A percentile compares a stretch with the other conserved stretches of the same genome.
Evolutionary conservation across 768 basidiomycete species (phyloP).

Genomic region (Tulasnella sp.): DNA sequence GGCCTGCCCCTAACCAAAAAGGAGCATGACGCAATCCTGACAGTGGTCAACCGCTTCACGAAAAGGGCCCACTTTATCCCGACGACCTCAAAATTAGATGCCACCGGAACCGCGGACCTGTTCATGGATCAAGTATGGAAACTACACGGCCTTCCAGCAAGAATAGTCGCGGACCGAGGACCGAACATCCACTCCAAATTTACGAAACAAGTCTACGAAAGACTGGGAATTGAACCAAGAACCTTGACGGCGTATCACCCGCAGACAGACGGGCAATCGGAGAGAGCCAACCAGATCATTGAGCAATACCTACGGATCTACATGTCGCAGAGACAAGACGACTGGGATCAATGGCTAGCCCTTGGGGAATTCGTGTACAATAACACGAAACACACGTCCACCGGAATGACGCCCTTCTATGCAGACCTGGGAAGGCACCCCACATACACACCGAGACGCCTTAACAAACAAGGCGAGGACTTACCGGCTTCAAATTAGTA

Average conservation of each 20-base stretch:
- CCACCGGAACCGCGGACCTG: constrained; percentile 28
- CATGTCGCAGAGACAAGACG: constrained; percentile 30
- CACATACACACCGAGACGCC: not conserved
- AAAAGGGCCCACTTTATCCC: constrained; percentile 35
- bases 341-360: constrained; percentile 32
- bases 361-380: constrained; percentile 35
- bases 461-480: not conserved
- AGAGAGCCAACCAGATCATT: constrained; percentile 26
- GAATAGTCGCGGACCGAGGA: constrained; percentile 7
- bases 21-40: constrained; percentile 24
- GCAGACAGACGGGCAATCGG: constrained; percentile 31
- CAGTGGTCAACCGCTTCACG: constrained; percentile 33
- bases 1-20: constrained; percentile 25
- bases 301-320: constrained; percentile 30
- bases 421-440: constrained; percentile 25
- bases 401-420: constrained; percentile 29
- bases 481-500: not conserved
- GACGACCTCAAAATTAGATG: constrained; percentile 20
- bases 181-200: constrained; percentile 7
- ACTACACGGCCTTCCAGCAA: constrained; percentile 2
- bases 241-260: constrained; percentile 35
- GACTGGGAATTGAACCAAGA: constrained; percentile 19
- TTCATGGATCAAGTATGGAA: constrained; percentile 30
- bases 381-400: constrained; percentile 26
- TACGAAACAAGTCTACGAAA: constrained; percentile 17